Conservation (phyloP, 169 alveolate species). For the Plasmodium adleri region DNA sequence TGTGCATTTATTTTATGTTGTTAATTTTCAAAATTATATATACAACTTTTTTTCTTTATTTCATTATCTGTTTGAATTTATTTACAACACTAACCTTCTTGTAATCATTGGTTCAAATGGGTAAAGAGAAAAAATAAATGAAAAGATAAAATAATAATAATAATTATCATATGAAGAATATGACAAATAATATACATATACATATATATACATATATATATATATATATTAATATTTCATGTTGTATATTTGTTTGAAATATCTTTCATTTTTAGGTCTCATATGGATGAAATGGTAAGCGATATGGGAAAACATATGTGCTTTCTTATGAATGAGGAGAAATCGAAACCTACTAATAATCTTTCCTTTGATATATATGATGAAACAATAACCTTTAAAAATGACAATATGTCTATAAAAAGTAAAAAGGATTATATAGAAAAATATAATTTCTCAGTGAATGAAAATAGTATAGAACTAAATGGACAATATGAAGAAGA, state of each 20-base stretch:
- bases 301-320: slow-evolving; percentile 63
- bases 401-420: slow-evolving; percentile 34
- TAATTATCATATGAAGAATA: not conserved
- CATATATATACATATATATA: not conserved
- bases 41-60: slow-evolving; percentile 31
- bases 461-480: not conserved
- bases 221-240: not conserved
- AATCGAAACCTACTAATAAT: not conserved
- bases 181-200: not conserved
- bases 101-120: slow-evolving; percentile 67
- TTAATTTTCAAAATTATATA: slow-evolving; percentile 29
- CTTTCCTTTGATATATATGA: slow-evolving; percentile 41
- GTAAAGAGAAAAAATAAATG: slow-evolving; percentile 6
- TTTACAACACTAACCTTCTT: slow-evolving; percentile 36
- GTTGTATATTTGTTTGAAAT: too few relatives aligned
- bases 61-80: slow-evolving; percentile 45
- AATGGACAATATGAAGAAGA: slow-evolving; percentile 8
- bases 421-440: slow-evolving; percentile 14
- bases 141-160: not conserved
- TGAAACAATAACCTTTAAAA: slow-evolving; percentile 43
- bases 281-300: slow-evolving; percentile 50
- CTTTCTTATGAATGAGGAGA: slow-evolving; percentile 50
- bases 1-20: slow-evolving; percentile 27
- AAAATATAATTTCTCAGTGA: slow-evolving; percentile 22
- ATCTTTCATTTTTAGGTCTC: not conserved